phyloP scores from a whole-genome alignment of 2,329 filamentous ascomycete genomes.

The Sclerotinia borealis region DNA sequence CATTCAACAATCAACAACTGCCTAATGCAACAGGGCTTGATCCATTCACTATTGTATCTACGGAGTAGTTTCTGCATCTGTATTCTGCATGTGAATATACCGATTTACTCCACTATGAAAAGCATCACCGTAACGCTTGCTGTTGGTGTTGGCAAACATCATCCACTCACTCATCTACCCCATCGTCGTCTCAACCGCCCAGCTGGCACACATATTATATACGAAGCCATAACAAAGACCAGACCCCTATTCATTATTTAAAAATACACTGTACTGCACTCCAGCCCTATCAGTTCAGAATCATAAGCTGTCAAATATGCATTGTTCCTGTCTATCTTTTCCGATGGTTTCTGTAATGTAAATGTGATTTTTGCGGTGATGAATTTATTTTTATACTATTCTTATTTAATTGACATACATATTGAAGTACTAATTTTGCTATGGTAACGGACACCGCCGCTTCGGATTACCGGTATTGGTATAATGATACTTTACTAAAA shows the following conservation, averaged over 20 bases:
- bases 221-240: no score
- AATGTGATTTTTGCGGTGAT: neutral
- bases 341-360: no score
- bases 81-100: neutral
- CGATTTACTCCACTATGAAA: neutral
- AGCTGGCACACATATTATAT: neutral
- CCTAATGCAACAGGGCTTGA: constrained; percentile 7
- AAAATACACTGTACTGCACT: no score
- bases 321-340: neutral
- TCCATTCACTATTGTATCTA: neutral
- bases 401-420: no score
- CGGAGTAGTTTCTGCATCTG: neutral
- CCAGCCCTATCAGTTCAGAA: constrained; percentile 9
- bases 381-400: no score
- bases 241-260: neutral
- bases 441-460: neutral
- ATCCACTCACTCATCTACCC: neutral
- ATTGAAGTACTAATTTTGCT: no score
- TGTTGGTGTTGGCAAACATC: neutral
- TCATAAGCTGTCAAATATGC: neutral
- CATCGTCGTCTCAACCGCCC: neutral
- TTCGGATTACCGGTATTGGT: neutral
- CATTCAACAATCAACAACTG: neutral
- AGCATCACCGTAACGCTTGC: neutral
- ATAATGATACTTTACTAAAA: no score